Evolutionary conservation across 78 protist species (phyloP), one percentile per base, ranked within the genome.

Genomic region (Dictyostelium citrinum): DNA sequence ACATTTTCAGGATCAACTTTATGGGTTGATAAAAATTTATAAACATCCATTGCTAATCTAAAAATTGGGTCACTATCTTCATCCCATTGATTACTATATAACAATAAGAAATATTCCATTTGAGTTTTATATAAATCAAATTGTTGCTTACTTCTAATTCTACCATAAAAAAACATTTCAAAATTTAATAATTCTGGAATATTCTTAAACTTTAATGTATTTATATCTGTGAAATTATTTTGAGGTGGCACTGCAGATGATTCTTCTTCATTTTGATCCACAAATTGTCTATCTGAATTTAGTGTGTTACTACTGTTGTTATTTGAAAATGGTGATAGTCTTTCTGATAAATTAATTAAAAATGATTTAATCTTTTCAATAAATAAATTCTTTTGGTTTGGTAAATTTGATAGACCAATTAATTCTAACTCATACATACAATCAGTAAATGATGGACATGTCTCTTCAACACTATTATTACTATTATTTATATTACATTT

Each of bases 1-100:
- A 88, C 35, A 49, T 88, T 88, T 46, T 88, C 93, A 4, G 77
- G 85, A n/a, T 88, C 93, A 20, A 49, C 12, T 11, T 64, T 55
- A 33, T 88, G 93, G 3, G 93, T 78, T 24, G 79, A 67, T 7
- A 88, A 61, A 46, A 74, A 79, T 10, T 61, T 78, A 51, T 88
- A 88, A 35, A 88, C 33, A 24, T 78, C 81, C 58, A 88, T 4
- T 14, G 93, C 93, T 20, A 88, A 49, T 17, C 93, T 51, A 10
- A 78, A 58, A 0, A 88, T 43, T 33, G 58, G 74, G 24, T 88
- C 93, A 20, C 39, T 60, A 22, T 88, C 81, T 31, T 88, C 93
- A 7, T 68, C 84, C 93, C 93, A 88, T 6, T 29, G 24, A 35
- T 22, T 43, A 1, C 33, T 43, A 46, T 78, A 88, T n/a, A 88